Evolutionary conservation across 2,329 filamentous ascomycete genomes (phyloP).

Genomic region (Pseudogymnoascus sp.): DNA sequence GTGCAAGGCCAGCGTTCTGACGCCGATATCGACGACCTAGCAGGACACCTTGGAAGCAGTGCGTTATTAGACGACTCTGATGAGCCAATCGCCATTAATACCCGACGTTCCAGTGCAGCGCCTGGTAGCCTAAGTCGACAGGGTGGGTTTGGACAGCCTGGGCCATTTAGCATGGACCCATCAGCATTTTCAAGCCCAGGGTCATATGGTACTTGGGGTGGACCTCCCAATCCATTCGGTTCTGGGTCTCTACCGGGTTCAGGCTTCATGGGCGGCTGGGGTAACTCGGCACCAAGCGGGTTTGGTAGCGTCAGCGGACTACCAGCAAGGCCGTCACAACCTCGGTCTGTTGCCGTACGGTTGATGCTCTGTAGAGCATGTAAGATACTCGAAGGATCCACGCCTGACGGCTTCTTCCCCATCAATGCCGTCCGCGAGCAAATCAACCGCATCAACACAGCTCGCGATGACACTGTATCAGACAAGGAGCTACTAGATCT

Average conservation of each 20-base stretch:
- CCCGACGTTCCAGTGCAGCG: conserved; percentile 26
- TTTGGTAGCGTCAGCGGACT: conserved; percentile 39
- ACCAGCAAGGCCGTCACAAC: conserved; percentile 41
- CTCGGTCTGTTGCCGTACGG: conserved; percentile 61
- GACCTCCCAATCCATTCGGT: conserved; percentile 26
- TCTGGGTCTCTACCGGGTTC: conserved; percentile 25
- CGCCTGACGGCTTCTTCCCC: conserved; percentile 58
- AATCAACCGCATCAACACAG: conserved; percentile 50
- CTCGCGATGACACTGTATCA: conserved; percentile 36
- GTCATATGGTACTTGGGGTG: conserved; percentile 27
- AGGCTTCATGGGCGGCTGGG: conserved; percentile 23
- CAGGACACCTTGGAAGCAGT: conserved; percentile 79
- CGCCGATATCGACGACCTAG: conserved; percentile 60
- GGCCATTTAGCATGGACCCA: conserved; percentile 24
- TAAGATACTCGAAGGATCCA: conserved; percentile 46
- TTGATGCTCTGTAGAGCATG: conserved; percentile 71
- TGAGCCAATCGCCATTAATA: conserved; percentile 38
- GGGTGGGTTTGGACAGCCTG: conserved; percentile 19
- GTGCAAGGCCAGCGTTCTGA: conserved; percentile 44
- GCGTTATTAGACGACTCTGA: conserved; percentile 72
- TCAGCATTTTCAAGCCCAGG: conserved; percentile 23
- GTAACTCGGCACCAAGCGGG: conserved; percentile 29
- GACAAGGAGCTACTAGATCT: conserved; percentile 65
- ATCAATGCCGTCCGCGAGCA: conserved; percentile 57
- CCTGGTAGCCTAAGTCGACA: conserved; percentile 21